These are phyloP conservation scores for Lentinula sp. DNA, from an alignment of 768 basidiomycete genomes.

Conservation along the genomic window DNA sequence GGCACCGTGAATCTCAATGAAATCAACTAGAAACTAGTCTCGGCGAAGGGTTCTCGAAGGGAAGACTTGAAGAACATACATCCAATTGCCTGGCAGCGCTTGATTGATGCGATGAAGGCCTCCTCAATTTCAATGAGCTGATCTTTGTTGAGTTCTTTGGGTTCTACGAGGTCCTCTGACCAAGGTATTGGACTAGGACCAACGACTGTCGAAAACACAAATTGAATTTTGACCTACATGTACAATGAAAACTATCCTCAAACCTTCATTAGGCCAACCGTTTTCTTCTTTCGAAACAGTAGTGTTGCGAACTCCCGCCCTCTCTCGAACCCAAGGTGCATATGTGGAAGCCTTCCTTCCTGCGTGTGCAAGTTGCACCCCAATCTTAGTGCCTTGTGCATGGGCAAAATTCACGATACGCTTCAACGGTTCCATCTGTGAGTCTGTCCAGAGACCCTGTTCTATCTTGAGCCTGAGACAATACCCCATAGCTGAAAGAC, in stretches of 20 bases:
- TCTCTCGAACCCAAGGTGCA: slow-evolving; percentile 58
- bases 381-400: slow-evolving; percentile 62
- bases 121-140: slow-evolving; percentile 53
- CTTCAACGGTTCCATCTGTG: slow-evolving; percentile 64
- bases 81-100: slow-evolving; percentile 53
- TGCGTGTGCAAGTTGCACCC: slow-evolving; percentile 77
- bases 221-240: background rate
- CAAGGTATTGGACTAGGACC: slow-evolving; percentile 58
- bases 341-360: slow-evolving; percentile 65
- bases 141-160: slow-evolving; percentile 49
- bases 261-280: slow-evolving; percentile 69
- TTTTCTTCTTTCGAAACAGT: slow-evolving; percentile 43
- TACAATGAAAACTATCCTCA: slow-evolving; percentile 4
- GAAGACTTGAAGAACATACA: slow-evolving; percentile 34
- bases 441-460: slow-evolving; percentile 70
- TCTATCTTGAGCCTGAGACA: background rate
- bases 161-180: slow-evolving; percentile 43
- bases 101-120: slow-evolving; percentile 51
- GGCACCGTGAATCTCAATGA: slow-evolving; percentile 68
- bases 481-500: slow-evolving; percentile 5
- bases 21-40: slow-evolving; percentile 41
- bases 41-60: background rate
- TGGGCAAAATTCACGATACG: slow-evolving; percentile 73
- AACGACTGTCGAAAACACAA: slow-evolving; percentile 36
- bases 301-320: slow-evolving; percentile 27